phyloP scores from a whole-genome alignment of 441 rosid genomes.

The Euphorbia celastroides region DNA sequence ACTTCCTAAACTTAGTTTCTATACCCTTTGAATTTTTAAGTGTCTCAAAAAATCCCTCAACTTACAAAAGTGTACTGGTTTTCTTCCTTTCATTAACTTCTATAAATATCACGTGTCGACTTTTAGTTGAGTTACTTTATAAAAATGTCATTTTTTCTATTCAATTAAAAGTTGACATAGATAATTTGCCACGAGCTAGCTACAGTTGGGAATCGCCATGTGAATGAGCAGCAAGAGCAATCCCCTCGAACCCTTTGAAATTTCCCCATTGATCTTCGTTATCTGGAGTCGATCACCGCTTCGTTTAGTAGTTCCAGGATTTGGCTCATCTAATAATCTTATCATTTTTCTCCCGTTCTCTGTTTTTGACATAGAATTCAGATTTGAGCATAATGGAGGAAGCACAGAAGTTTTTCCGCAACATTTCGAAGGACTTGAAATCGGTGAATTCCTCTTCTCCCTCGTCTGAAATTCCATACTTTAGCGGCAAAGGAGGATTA shows the following conservation, averaged over 20 bases:
- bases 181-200: too few species aligned
- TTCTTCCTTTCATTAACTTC: too few species aligned
- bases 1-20: too few species aligned
- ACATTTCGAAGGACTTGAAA: conserved; percentile 36
- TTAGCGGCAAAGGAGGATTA: conserved; percentile 24
- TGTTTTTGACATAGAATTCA: conserved; percentile 2
- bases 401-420: conserved; percentile 36
- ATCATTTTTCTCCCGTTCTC: neutral
- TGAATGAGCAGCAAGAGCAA: neutral
- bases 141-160: too few species aligned
- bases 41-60: too few species aligned
- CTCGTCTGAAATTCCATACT: conserved; percentile 25
- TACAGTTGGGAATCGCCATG: too few species aligned
- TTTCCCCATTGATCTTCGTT: neutral
- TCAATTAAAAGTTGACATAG: too few species aligned
- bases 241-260: neutral
- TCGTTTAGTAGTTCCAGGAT: neutral
- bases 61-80: too few species aligned
- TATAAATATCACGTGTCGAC: too few species aligned
- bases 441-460: conserved; percentile 33
- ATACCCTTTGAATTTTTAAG: too few species aligned
- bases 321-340: neutral
- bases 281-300: neutral
- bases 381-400: conserved; percentile 46
- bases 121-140: too few species aligned